Evolutionary conservation across 2,329 filamentous ascomycete species (phyloP).

Genomic region (Ceratocystis papillata): DNA sequence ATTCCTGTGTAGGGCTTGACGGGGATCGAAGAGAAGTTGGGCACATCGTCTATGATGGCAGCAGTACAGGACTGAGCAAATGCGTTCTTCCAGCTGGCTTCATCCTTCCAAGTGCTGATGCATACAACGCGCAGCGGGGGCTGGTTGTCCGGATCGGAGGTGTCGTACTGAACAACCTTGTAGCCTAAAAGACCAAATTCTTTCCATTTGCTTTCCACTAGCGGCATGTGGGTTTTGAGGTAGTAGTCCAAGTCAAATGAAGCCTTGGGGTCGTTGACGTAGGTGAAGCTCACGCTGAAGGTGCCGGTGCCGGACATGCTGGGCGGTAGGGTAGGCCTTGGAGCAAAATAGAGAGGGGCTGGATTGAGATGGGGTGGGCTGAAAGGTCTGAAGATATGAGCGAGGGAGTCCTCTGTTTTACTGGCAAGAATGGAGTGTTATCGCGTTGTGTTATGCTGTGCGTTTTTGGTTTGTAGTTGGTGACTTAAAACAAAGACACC

Average conservation of each 20-base stretch:
- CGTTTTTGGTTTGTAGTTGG: background rate
- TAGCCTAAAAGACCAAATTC: constrained; percentile 34
- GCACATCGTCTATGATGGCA: constrained; percentile 30
- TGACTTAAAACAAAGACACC: background rate
- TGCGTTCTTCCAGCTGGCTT: constrained; percentile 27
- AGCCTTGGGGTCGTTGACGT: constrained; percentile 20
- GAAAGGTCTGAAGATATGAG: background rate
- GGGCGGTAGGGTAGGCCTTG: background rate
- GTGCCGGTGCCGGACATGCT: constrained; percentile 14
- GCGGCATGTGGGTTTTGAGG: constrained; percentile 37
- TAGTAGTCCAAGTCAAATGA: constrained; percentile 43
- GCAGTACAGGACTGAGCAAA: background rate
- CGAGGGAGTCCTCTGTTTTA: background rate
- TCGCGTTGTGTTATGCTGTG: background rate
- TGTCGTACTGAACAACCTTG: constrained; percentile 30
- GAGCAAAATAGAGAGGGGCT: background rate
- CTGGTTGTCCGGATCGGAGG: constrained; percentile 25
- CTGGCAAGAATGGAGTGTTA: background rate
- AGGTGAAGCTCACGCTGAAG: constrained; percentile 18
- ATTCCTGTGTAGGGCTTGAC: constrained; percentile 12
- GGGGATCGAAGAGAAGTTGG: constrained; percentile 30
- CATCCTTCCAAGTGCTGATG: constrained; percentile 30
- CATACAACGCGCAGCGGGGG: constrained; percentile 27
- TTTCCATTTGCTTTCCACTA: constrained; percentile 34
- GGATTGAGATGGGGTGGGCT: background rate